Base-by-base conservation (phyloP, 257 asterid genomes). In the Ehretia macrophylla region DNA sequence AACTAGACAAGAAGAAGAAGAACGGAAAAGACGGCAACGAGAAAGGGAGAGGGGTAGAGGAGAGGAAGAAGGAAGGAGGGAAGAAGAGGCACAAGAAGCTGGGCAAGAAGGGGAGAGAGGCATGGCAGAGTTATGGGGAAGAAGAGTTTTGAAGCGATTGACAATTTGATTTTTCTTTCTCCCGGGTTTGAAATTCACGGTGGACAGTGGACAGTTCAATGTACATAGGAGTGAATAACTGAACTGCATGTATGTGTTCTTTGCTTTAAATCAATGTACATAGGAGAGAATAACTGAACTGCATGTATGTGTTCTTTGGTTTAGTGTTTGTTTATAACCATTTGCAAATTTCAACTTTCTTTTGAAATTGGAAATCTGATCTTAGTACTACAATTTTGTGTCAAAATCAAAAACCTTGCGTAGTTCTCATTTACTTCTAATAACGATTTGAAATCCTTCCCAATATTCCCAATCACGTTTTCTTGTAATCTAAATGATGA, bases 31-130 rank as follows among this genome's bases (percentile, higher is more conserved):
- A 58, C 12, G 18, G 63, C 21, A 55, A 42, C 57, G 21, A 55
- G 11, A 21, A 39, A 65, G 63, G 65, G 19, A 27, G 77, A 60
- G 47, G 49, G 58, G 37, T 18, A 59, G 44, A 57, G 76, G 6
- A 27, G 35, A 27, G 35, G 35, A 27, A 27, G 35, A 44, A 17
- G 57, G 19, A 32, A 16, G 23, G 35, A 22, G 10, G 47, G 52
- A 37, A 38, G 40, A 56, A 53, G 61, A 35, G n/a, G 59, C n/a
- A n/a, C n/a, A n/a, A 11, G 58, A 45, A 40, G 70, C 56, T 10
- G 68, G 57, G 10, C 58, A 27, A 22, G n/a, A 55, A 40, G 57
- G 32, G 14, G 55, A 55, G 56, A 40, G 56, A 22, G 51, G 55
- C 18, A 14, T 59, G 50, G 60, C 17, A 64, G 51, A 21, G 44